Conservation (phyloP, 2,329 filamentous ascomycete species). For the Escovopsis sp. region DNA sequence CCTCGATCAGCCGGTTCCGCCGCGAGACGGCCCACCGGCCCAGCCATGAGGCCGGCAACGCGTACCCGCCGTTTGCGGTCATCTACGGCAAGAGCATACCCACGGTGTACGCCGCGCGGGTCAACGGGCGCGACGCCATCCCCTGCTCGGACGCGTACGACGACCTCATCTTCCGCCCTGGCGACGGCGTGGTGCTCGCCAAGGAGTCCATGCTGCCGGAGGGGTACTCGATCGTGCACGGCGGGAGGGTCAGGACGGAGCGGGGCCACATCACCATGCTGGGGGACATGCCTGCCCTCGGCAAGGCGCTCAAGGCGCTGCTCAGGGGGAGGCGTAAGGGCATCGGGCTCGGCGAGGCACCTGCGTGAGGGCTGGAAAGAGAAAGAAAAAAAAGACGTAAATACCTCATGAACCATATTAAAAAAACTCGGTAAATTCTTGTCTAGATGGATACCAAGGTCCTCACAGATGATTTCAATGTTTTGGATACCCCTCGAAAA, state of each 20-base stretch:
- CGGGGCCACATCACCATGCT: slow-evolving; percentile 77
- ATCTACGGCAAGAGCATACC: slow-evolving; percentile 80
- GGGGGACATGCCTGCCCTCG: slow-evolving; percentile 71
- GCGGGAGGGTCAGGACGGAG: slow-evolving; percentile 65
- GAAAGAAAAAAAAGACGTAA: too few species aligned
- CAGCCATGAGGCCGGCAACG: slow-evolving; percentile 46
- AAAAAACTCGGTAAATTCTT: too few species aligned
- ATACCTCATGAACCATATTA: too few species aligned
- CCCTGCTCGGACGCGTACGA: slow-evolving; percentile 67
- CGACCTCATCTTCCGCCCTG: slow-evolving; percentile 70
- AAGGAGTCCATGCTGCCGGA: slow-evolving; percentile 71
- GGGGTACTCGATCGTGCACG: slow-evolving; percentile 60
- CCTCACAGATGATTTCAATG: too few species aligned
- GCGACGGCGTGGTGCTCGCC: slow-evolving; percentile 80
- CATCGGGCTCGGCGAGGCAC: slow-evolving; percentile 38
- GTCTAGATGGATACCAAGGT: too few species aligned
- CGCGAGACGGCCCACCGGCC: slow-evolving; percentile 51
- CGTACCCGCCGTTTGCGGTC: slow-evolving; percentile 67
- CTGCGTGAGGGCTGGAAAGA: too few species aligned
- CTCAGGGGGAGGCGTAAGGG: slow-evolving; percentile 52
- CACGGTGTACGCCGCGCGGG: slow-evolving; percentile 69
- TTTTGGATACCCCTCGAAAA: too few species aligned
- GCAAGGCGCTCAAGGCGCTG: slow-evolving; percentile 56
- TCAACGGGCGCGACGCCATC: slow-evolving; percentile 59
- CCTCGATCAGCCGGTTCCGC: slow-evolving; percentile 61